Conservation (phyloP, 2,329 filamentous ascomycete genomes). For the Pseudogymnoascus verrucosus region DNA sequence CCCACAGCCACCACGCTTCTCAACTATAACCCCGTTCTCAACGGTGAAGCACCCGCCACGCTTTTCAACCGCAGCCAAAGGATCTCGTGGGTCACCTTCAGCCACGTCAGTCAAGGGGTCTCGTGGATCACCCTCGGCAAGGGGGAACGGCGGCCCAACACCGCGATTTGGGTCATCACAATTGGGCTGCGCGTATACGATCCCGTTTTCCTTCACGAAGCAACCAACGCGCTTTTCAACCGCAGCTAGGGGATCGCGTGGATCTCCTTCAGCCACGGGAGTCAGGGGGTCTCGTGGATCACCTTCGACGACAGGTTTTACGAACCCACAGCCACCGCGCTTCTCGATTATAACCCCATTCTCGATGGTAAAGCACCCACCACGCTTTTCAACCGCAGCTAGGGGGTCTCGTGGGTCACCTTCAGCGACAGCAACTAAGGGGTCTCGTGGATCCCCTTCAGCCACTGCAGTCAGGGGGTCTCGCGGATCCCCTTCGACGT, state of each 20-base stretch:
- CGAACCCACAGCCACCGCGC: neutral
- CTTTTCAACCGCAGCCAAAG: too few relatives aligned
- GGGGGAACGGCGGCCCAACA: neutral
- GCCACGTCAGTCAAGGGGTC: too few relatives aligned
- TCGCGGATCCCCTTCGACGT: neutral
- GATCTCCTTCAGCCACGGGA: too few relatives aligned
- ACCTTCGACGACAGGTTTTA: neutral
- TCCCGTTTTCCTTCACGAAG: neutral
- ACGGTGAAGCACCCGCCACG: neutral
- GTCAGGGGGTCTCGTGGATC: too few relatives aligned
- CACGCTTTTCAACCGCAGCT: neutral
- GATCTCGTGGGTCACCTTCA: constrained; percentile 38
- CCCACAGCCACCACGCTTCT: neutral
- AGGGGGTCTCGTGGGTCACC: too few relatives aligned
- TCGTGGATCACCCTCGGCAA: constrained; percentile 35
- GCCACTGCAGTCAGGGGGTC: too few relatives aligned
- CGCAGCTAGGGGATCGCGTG: too few relatives aligned
- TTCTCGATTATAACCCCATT: neutral
- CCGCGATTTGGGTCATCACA: neutral
- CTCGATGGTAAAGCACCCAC: neutral
- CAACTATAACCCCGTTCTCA: neutral
- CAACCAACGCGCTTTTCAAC: neutral
- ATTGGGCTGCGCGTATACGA: neutral
- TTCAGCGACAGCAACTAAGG: too few relatives aligned
- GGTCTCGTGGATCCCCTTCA: too few relatives aligned